Evolutionary conservation across 106 monocot genomes (phyloP), one percentile per base, ranked within the genome.

Genomic region (Alisma plantagoaquatica): DNA sequence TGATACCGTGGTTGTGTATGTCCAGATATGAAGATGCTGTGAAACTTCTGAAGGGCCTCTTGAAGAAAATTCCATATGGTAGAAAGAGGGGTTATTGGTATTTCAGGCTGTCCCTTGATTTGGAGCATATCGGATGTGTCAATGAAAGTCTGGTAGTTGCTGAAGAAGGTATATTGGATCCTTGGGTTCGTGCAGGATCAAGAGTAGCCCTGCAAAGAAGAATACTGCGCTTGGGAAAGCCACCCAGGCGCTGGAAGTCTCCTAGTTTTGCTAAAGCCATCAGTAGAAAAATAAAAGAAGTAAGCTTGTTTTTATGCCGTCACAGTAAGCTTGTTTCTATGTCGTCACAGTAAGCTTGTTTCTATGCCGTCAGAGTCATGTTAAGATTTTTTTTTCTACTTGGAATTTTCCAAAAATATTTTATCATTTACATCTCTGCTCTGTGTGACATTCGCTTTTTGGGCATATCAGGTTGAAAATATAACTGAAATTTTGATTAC

Each of bases 121-220:
- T 98, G 69, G 96, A 98, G 60, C 96, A 98, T 56, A 51, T 79
- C 41, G 65, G 70, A 48, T 62, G 43, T 44, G 26, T 74, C 31
- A 82, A 70, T 66, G 89, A 98, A 66, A 98, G 96, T 26, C 84
- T 98, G 49, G 71, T 53, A 26, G 66, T 90, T 64, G 89, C 89
- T 43, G 96, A 98, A 72, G 73, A 82, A 71, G 96, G 89, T 3
- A 47, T 85, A 29, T 29, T 23, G 28, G 96, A 98, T 82, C 65
- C 78, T 26, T 88, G 84, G 78, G 79, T 98, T 66, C 84, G 85
- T 72, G 77, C 96, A 69, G 96, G 96, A 55, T 79, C 81, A 60
- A 89, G 62, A 82, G 57, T 90, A 30, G 96, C 96, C 53, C 50
- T 98, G 28, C 89, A 89, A 63, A 82, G 72, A 54, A 63, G 96